These are phyloP conservation scores for Yarrowia porcina DNA, from an alignment of 805 yeast species.

Conservation along the genomic window DNA sequence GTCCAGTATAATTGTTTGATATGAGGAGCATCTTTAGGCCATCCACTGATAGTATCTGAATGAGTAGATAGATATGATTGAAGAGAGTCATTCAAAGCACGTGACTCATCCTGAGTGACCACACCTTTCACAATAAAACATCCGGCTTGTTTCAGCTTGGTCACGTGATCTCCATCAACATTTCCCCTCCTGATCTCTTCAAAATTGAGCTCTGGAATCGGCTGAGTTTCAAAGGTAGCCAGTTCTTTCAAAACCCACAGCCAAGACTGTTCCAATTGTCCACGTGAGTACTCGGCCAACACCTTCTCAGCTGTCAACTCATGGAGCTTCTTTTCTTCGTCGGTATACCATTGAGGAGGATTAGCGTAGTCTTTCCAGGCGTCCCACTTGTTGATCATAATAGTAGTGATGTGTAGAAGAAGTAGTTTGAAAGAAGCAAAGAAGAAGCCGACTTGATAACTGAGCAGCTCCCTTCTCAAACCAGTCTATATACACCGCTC, in stretches of 20 bases:
- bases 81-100: background rate
- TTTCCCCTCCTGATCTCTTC: background rate
- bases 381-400: background rate
- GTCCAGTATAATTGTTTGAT: constrained; percentile 15
- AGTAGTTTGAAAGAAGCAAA: background rate
- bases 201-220: background rate
- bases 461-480: background rate
- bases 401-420: background rate
- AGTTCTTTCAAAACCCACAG: background rate
- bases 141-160: background rate
- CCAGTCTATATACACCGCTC: background rate
- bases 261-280: background rate
- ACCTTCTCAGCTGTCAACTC: background rate
- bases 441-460: background rate
- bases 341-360: background rate
- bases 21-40: background rate
- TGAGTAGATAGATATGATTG: background rate
- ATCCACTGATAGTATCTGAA: background rate
- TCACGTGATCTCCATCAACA: background rate
- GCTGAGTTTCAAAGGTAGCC: no score
- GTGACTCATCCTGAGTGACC: background rate
- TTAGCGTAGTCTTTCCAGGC: background rate
- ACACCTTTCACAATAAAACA: background rate
- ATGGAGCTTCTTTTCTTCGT: background rate
- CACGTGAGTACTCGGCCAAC: background rate